These are phyloP conservation scores for Pythium insidiosum DNA, from an alignment of 352 stramenopile species.

Conservation along the genomic window DNA sequence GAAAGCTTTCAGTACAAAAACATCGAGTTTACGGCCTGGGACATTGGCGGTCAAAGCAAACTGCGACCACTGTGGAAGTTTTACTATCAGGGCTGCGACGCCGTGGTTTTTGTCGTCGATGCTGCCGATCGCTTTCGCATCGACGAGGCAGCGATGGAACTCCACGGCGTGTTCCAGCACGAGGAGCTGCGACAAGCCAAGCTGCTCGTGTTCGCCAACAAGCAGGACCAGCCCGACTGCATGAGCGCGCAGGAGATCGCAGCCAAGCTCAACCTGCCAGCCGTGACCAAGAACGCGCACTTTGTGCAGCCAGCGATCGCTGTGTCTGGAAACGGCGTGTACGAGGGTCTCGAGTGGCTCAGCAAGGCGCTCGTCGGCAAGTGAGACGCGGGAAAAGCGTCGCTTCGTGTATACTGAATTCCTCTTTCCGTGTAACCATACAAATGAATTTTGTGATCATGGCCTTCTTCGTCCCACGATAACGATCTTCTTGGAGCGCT, in stretches of 20 bases:
- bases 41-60: constrained; percentile 53
- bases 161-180: constrained; percentile 15
- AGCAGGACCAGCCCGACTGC: constrained; percentile 25
- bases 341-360: constrained; percentile 13
- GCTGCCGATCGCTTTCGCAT: constrained; percentile 25
- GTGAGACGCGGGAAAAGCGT: too few species aligned
- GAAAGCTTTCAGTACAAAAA: constrained; percentile 68
- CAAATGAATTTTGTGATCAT: neutral
- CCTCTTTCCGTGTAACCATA: neutral
- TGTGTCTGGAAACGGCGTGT: constrained; percentile 4
- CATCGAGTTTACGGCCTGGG: constrained; percentile 78
- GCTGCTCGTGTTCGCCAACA: constrained; percentile 39
- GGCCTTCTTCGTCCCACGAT: too few species aligned
- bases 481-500: too few species aligned
- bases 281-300: neutral
- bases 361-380: constrained; percentile 4
- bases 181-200: constrained; percentile 16
- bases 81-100: constrained; percentile 42
- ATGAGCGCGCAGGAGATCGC: constrained; percentile 18
- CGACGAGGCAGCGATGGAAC: constrained; percentile 13
- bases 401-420: neutral
- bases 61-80: constrained; percentile 41
- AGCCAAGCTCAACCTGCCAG: constrained; percentile 9
- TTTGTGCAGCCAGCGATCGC: constrained; percentile 2
- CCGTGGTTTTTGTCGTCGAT: constrained; percentile 59